phyloP scores from a whole-genome alignment of 1,139 yeast species.

The Taiozyma sp. region DNA sequence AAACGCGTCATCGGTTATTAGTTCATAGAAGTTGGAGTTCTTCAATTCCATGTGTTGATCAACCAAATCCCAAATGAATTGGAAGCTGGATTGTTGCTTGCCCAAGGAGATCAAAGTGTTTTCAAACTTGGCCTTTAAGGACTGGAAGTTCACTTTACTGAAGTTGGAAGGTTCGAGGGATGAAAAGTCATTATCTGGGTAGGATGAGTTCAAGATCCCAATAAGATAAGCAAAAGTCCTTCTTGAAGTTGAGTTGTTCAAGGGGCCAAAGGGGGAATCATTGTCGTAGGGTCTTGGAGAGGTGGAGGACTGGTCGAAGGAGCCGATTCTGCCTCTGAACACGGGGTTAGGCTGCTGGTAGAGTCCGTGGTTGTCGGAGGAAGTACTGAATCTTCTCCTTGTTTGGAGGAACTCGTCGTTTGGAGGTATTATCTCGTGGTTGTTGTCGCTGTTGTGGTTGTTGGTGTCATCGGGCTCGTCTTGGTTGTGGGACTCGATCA shows the following conservation, averaged over 20 bases:
- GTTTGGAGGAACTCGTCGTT: slow-evolving; percentile 16
- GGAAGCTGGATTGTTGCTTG: slow-evolving; percentile 43
- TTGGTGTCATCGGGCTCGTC: slow-evolving; percentile 5
- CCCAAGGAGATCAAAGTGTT: slow-evolving; percentile 79
- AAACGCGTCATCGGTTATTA: slow-evolving; percentile 23
- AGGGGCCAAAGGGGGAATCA: slow-evolving; percentile 87
- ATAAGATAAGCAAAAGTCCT: slow-evolving; percentile 87
- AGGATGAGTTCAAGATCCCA: slow-evolving; percentile 84
- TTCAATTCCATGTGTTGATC: slow-evolving; percentile 79
- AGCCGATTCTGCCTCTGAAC: slow-evolving; percentile 3
- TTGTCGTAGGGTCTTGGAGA: slow-evolving; percentile 28
- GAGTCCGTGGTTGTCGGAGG: slow-evolving; percentile 5
- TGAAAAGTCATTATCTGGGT: slow-evolving; percentile 94
- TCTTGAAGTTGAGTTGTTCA: slow-evolving; percentile 76
- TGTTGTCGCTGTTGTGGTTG: background rate
- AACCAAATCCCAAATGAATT: slow-evolving; percentile 86
- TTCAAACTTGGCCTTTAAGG: slow-evolving; percentile 68
- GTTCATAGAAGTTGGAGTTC: slow-evolving; percentile 68
- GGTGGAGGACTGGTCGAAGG: slow-evolving; percentile 1
- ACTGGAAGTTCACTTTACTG: slow-evolving; percentile 43
- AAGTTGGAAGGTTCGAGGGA: slow-evolving; percentile 85
- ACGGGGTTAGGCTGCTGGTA: background rate
- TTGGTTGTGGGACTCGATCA: slow-evolving; percentile 35
- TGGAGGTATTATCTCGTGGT: slow-evolving; percentile 14
- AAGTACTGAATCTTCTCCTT: slow-evolving; percentile 23